A percentile compares a stretch with the other conserved stretches of the same genome.
Evolutionary conservation across 106 monocot genomes (phyloP).

Genomic region (Platanthera zijinensis): DNA sequence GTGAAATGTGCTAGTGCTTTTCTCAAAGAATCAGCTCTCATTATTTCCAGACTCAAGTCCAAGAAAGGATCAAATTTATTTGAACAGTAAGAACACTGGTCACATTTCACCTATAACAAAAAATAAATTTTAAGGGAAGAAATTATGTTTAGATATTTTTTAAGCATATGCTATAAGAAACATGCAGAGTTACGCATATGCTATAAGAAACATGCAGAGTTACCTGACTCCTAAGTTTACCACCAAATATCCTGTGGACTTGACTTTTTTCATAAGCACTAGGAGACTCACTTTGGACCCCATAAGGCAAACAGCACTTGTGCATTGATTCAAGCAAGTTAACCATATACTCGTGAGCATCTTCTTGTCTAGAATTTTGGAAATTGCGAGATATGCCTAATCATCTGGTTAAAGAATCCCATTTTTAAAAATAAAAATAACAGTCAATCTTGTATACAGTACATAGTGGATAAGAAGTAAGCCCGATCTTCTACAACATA

Average conservation of each 20-base stretch:
- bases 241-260: slow-evolving; percentile 97
- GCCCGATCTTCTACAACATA: neutral
- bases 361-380: slow-evolving; percentile 86
- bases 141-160: no score
- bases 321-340: slow-evolving; percentile 96
- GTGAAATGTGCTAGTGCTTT: slow-evolving; percentile 86
- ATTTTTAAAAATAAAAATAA: neutral
- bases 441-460: neutral
- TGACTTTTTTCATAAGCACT: slow-evolving; percentile 96
- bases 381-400: slow-evolving; percentile 90
- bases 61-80: slow-evolving; percentile 91
- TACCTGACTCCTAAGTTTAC: slow-evolving; percentile 94
- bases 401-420: slow-evolving; percentile 12
- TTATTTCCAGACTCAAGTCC: slow-evolving; percentile 89
- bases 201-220: neutral
- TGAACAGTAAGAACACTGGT: slow-evolving; percentile 61
- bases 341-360: slow-evolving; percentile 99
- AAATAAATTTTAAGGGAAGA: neutral
- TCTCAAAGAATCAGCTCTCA: slow-evolving; percentile 57
- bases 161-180: no score
- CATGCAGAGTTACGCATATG: slow-evolving; percentile 18
- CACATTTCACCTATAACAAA: slow-evolving; percentile 80
- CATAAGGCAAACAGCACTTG: slow-evolving; percentile 92
- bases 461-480: neutral
- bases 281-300: slow-evolving; percentile 70